Conservation (phyloP, 345 rosid genomes). For the Linum lewisii region DNA sequence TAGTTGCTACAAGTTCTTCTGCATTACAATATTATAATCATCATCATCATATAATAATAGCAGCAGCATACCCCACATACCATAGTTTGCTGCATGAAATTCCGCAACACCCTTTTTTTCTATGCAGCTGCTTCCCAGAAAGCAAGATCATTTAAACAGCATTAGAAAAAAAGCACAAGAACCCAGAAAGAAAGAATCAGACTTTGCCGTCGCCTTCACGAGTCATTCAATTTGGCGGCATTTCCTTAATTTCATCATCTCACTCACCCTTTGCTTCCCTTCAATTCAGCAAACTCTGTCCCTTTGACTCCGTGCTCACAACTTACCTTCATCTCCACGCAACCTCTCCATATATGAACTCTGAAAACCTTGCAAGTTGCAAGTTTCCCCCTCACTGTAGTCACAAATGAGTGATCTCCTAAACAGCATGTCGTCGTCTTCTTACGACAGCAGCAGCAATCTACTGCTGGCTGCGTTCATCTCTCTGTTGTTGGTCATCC, state of each 20-base stretch:
- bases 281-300: slow-evolving; percentile 25
- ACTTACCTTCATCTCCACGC: slow-evolving; percentile 25
- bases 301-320: slow-evolving; percentile 19
- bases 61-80: no score
- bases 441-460: slow-evolving; percentile 60
- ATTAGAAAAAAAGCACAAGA: no score
- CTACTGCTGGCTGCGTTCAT: slow-evolving; percentile 63
- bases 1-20: no score
- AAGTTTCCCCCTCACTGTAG: no score
- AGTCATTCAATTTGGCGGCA: slow-evolving; percentile 28
- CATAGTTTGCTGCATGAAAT: no score
- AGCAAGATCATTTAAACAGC: no score
- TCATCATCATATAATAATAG: no score
- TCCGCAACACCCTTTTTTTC: no score
- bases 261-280: slow-evolving; percentile 16
- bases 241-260: neutral
- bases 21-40: no score
- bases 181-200: neutral
- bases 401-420: slow-evolving; percentile 18
- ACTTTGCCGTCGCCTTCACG: slow-evolving; percentile 51
- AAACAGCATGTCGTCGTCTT: slow-evolving; percentile 48
- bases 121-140: no score
- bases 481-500: slow-evolving; percentile 58
- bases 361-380: neutral
- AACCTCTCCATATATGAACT: neutral